Conservation (phyloP, 1,284 basidiomycete genomes). For the Papiliotrema fonsecae region DNA sequence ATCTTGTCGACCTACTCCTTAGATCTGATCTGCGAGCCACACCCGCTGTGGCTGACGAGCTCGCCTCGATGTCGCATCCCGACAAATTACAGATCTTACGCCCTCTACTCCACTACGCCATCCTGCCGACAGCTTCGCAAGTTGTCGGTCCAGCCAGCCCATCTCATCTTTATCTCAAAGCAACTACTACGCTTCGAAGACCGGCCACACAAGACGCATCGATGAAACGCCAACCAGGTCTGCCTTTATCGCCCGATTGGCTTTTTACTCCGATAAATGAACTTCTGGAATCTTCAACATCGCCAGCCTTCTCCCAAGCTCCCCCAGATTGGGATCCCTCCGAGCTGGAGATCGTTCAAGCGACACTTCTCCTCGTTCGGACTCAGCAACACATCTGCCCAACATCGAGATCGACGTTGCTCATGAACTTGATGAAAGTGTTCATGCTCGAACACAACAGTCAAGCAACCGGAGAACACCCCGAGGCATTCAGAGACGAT, state of each 20-base stretch:
- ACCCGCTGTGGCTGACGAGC: neutral
- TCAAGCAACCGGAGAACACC: constrained; percentile 10
- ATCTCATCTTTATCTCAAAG: constrained; percentile 44
- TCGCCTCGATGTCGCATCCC: constrained; percentile 13
- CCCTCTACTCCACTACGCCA: constrained; percentile 46
- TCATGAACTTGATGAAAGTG: constrained; percentile 82
- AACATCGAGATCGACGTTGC: constrained; percentile 31
- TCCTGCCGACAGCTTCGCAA: constrained; percentile 38
- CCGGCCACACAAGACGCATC: constrained; percentile 6
- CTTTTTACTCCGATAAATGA: constrained; percentile 68
- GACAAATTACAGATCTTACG: constrained; percentile 45
- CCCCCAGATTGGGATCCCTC: constrained; percentile 72
- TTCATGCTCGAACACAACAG: constrained; percentile 82
- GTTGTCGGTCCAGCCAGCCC: constrained; percentile 42
- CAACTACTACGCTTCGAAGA: constrained; percentile 46
- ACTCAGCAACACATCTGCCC: constrained; percentile 18
- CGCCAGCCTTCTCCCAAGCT: constrained; percentile 62
- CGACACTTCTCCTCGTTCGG: constrained; percentile 58
- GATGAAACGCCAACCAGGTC: constrained; percentile 44
- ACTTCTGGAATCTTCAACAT: constrained; percentile 71
- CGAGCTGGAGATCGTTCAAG: constrained; percentile 71
- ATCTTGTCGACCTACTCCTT: constrained; percentile 41
- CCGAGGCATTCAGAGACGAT: constrained; percentile 55
- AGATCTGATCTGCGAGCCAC: constrained; percentile 19
- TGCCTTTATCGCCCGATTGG: constrained; percentile 73